A percentile compares a stretch with the other conserved stretches of the same genome.
Evolutionary conservation across 352 stramenopile species (phyloP).

Genomic region (Pythium phragmiticola): DNA sequence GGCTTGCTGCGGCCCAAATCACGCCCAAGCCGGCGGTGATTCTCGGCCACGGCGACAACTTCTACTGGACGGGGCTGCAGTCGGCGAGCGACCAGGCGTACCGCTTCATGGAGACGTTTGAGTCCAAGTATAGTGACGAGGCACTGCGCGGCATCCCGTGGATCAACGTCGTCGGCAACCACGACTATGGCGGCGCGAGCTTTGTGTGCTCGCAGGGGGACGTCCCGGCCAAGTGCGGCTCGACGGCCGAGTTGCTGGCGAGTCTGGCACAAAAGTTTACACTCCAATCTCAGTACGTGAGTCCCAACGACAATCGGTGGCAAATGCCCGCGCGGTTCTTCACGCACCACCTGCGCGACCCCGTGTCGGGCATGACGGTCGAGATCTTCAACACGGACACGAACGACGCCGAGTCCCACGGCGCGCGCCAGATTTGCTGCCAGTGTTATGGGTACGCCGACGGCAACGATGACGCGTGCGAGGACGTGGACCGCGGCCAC

Average conservation of each 20-base stretch:
- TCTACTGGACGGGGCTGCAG: conserved; percentile 68
- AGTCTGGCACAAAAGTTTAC: conserved; percentile 62
- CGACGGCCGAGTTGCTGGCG: conserved; percentile 42
- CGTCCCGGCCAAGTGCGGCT: conserved; percentile 42
- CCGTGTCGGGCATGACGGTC: conserved; percentile 42
- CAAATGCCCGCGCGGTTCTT: conserved; percentile 77
- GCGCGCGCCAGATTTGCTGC: conserved; percentile 71
- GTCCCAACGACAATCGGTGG: conserved; percentile 78
- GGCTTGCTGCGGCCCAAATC: conserved; percentile 26
- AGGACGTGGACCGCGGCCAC: conserved; percentile 56
- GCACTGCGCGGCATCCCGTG: conserved; percentile 65
- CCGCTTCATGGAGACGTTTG: conserved; percentile 76
- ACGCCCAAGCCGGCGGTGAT: conserved; percentile 32
- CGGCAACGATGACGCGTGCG: conserved; percentile 56
- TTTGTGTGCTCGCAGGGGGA: conserved; percentile 61
- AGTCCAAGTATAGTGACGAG: conserved; percentile 63
- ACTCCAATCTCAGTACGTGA: conserved; percentile 73
- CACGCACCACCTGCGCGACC: conserved; percentile 53
- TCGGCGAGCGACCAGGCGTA: conserved; percentile 51
- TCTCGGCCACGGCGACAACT: conserved; percentile 47
- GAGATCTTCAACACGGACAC: conserved; percentile 87
- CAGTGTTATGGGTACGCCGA: conserved; percentile 78
- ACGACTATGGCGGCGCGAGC: conserved; percentile 80
- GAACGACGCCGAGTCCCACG: conserved; percentile 56
- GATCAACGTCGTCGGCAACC: conserved; percentile 85